Evolutionary conservation across 345 rosid genomes (phyloP).

Genomic region (Aquilaria yunnanensis): DNA sequence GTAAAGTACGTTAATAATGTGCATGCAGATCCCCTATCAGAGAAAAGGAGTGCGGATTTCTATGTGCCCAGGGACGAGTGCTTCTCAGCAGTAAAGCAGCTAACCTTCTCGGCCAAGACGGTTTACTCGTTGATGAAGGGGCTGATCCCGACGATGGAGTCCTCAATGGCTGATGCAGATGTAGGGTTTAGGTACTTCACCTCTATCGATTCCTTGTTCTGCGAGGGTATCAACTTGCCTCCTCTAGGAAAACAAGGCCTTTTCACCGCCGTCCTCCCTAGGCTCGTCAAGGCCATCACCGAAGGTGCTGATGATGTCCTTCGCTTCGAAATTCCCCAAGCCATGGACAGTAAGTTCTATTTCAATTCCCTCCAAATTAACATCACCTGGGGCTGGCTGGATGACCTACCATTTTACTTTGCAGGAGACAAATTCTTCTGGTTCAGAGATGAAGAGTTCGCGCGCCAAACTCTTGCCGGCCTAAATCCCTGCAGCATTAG

Average conservation of each 20-base stretch:
- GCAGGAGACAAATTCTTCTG: constrained; percentile 72
- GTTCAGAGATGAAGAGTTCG: constrained; percentile 74
- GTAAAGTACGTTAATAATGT: not conserved
- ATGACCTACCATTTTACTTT: not conserved
- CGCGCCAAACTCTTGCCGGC: constrained; percentile 73
- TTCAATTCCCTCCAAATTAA: not conserved
- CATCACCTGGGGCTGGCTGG: not conserved
- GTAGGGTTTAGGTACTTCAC: constrained; percentile 57
- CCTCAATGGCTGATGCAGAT: constrained; percentile 29
- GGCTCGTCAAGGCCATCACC: constrained; percentile 38
- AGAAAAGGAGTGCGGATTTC: constrained; percentile 26
- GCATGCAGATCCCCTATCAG: constrained; percentile 42
- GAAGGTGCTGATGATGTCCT: constrained; percentile 35
- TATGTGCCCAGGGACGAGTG: constrained; percentile 84
- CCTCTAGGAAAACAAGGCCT: constrained; percentile 28
- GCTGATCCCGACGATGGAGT: constrained; percentile 43
- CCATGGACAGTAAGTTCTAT: constrained; percentile 34
- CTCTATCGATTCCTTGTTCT: constrained; percentile 55
- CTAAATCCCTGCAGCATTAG: constrained; percentile 54
- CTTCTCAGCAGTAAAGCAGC: constrained; percentile 47
- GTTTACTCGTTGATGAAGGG: constrained; percentile 53
- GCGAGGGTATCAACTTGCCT: constrained; percentile 42
- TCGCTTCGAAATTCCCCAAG: constrained; percentile 48
- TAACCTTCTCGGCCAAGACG: constrained; percentile 52
- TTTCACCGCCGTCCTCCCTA: constrained; percentile 39